Conservation (phyloP, 1,139 yeast species). For the Candida anutae region DNA sequence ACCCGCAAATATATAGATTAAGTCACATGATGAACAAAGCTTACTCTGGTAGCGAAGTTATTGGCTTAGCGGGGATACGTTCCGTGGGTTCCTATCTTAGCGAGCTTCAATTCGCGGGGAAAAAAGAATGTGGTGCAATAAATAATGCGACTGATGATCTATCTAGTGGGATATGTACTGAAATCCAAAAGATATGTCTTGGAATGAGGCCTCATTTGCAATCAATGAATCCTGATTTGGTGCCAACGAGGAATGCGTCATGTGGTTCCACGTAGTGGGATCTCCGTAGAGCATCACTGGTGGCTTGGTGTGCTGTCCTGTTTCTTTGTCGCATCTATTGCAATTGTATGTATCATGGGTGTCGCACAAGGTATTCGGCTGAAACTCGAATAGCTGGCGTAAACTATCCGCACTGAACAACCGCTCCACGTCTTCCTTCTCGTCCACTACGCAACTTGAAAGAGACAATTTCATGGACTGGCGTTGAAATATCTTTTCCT, state of each 20-base stretch:
- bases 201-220: conserved; percentile 60
- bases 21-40: too few relatives aligned
- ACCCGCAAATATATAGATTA: too few relatives aligned
- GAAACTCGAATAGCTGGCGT: conserved; percentile 66
- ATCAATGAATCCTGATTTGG: conserved; percentile 70
- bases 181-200: conserved; percentile 79
- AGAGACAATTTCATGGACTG: conserved; percentile 94
- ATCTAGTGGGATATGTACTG: conserved; percentile 90
- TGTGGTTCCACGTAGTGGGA: conserved; percentile 96
- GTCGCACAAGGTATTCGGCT: conserved; percentile 66
- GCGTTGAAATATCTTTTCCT: conserved; percentile 91
- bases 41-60: too few relatives aligned
- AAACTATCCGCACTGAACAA: conserved; percentile 78
- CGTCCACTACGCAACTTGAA: conserved; percentile 95
- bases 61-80: too few relatives aligned
- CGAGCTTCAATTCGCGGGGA: too few relatives aligned
- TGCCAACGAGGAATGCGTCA: conserved; percentile 52
- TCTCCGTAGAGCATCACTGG: conserved; percentile 96
- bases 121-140: too few relatives aligned
- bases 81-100: too few relatives aligned
- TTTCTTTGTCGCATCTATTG: conserved; percentile 58
- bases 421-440: conserved; percentile 90
- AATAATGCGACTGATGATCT: too few relatives aligned
- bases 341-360: conserved; percentile 93
- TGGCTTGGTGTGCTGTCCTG: conserved; percentile 55